phyloP scores from a whole-genome alignment of 192 early-diverging fungal species.

The Gonapodya prolifera region DNA sequence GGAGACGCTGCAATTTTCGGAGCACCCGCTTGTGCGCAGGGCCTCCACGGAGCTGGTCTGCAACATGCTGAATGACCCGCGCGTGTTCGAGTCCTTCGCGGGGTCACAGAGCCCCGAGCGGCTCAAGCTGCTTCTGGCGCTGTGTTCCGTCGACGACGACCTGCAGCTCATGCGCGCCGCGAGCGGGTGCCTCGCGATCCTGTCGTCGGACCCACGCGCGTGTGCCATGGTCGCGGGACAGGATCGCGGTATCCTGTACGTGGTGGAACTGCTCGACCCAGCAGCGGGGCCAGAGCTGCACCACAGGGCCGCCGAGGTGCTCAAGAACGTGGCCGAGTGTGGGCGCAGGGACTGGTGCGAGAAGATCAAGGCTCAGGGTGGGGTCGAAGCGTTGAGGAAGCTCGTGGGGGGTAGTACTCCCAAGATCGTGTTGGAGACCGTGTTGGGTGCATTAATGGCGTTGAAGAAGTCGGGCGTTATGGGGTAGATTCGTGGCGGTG shows the following conservation, averaged over 20 bases:
- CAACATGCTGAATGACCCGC: constrained; percentile 78
- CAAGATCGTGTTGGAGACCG: neutral
- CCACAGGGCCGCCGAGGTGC: constrained; percentile 56
- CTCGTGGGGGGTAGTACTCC: neutral
- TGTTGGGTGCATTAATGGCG: neutral
- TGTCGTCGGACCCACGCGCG: constrained; percentile 38
- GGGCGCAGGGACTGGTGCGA: neutral
- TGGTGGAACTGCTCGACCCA: constrained; percentile 35
- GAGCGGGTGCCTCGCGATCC: constrained; percentile 71
- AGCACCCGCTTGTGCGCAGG: constrained; percentile 61
- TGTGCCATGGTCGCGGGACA: constrained; percentile 43
- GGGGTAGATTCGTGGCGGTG: neutral
- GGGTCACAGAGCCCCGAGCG: constrained; percentile 31
- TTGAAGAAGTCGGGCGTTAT: neutral
- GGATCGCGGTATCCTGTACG: constrained; percentile 35
- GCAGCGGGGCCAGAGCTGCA: constrained; percentile 43
- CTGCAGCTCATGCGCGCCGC: constrained; percentile 69
- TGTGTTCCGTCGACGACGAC: constrained; percentile 74
- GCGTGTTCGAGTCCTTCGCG: constrained; percentile 68
- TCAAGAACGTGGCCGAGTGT: constrained; percentile 45
- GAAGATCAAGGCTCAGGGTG: neutral
- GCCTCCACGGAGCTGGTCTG: constrained; percentile 86
- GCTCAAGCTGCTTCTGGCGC: constrained; percentile 67
- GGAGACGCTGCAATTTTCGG: constrained; percentile 69
- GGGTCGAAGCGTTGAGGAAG: neutral